Conservation (phyloP, 1,284 basidiomycete genomes). For the Clitocybe nebularis region DNA sequence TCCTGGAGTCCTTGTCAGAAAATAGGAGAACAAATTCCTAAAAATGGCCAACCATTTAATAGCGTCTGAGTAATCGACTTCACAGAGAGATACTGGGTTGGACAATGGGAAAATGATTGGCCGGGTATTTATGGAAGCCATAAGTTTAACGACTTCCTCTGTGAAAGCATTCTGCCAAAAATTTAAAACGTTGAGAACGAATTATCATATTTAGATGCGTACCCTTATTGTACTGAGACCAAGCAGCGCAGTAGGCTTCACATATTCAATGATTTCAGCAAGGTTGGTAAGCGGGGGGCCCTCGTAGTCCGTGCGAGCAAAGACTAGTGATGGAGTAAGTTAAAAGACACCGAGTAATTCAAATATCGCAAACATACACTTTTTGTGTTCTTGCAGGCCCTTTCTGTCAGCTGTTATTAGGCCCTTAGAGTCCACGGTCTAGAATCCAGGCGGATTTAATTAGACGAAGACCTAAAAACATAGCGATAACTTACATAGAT, state of each 20-base stretch:
- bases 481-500: conserved; percentile 56
- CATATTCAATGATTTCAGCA: conserved; percentile 71
- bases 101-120: conserved; percentile 87
- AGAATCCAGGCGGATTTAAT: conserved; percentile 6
- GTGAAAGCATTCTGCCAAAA: conserved; percentile 62
- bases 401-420: conserved; percentile 64
- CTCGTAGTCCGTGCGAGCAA: conserved; percentile 67
- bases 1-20: no score
- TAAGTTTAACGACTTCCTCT: conserved; percentile 62
- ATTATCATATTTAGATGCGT: conserved; percentile 13
- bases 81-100: conserved; percentile 72
- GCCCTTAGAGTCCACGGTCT: conserved; percentile 76
- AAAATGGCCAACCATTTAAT: conserved; percentile 50
- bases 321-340: conserved; percentile 38
- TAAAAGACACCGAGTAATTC: conserved; percentile 1
- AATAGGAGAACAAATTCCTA: no score
- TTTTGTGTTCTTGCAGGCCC: conserved; percentile 73
- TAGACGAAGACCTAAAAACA: conserved; percentile 4
- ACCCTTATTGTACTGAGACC: conserved; percentile 74
- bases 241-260: conserved; percentile 80
- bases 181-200: conserved; percentile 6
- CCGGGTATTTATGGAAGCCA: conserved; percentile 67
- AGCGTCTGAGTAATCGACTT: conserved; percentile 71
- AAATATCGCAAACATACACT: conserved; percentile 34
- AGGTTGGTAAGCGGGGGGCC: conserved; percentile 62